Evolutionary conservation across 352 stramenopile species (phyloP), one percentile per base, ranked within the genome.

Genomic region (Phytophthora niederhauseri): DNA sequence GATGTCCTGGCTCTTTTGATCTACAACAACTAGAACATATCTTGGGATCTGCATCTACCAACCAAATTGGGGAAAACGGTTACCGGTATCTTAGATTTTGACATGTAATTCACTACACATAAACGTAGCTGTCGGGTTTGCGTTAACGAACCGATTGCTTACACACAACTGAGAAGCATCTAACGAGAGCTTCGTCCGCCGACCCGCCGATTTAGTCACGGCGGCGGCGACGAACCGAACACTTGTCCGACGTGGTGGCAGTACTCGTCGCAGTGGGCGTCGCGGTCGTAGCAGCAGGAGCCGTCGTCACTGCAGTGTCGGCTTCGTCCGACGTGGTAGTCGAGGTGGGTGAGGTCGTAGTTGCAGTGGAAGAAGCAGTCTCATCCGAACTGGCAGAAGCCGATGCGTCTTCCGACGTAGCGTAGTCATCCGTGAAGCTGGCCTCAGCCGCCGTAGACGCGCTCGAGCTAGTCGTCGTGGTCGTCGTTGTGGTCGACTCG

Each of bases 351-450:
- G 50, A 45, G 22, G n/a, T 41, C 8, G 45, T 24, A 51, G 20
- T 17, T 6, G 4, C 20, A 14, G 46, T 43, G 15, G n/a, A 20
- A 5, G 51, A 41, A 6, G 51, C 8, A 0, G 19, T 24, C 6
- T 26, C 14, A 12, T 63, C 51, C n/a, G 55, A 64, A 30, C 48
- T 67, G 6, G 41, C 41, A 48, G 17, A 69, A 49, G 66, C 66
- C 22, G 59, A 68, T 7, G 61, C 55, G 14, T 70, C 67, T 34
- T 74, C 55, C 22, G 65, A 68, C 6, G 59, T 60, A 28, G 65
- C 58, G 34, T 70, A 73, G 66, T 70, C 66, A 28, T 59, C 9
- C 2, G 61, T 73, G 20, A 66, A 62, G 28, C 61, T 73, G 15
- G 53, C 46, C 36, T 66, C 52, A 20, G 57, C 43, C 11, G 57